These are phyloP conservation scores for Hortiboletus campestris DNA, from an alignment of 768 basidiomycete genomes.

Conservation along the genomic window DNA sequence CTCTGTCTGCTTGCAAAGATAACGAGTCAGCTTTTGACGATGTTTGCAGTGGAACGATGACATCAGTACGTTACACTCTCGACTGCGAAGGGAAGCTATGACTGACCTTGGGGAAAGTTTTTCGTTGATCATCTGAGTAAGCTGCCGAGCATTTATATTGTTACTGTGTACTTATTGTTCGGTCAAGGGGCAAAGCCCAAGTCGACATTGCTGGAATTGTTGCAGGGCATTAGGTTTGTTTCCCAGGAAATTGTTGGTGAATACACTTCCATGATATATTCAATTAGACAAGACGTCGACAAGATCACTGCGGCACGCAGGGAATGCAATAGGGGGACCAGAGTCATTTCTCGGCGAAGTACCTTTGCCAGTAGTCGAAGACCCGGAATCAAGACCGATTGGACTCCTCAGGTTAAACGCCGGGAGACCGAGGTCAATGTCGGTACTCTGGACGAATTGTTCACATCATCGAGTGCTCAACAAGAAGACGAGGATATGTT, in stretches of 20 bases:
- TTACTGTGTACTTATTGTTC: background rate
- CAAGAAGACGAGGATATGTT: background rate
- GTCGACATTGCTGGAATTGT: slow-evolving; percentile 24
- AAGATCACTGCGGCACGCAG: slow-evolving; percentile 15
- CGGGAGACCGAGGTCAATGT: slow-evolving; percentile 12
- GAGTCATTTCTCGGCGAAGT: slow-evolving; percentile 8
- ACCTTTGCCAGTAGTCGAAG: slow-evolving; percentile 8
- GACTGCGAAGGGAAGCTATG: background rate
- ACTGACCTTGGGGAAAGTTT: slow-evolving; percentile 20
- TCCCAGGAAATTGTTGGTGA: background rate
- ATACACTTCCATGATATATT: background rate
- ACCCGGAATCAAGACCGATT: background rate
- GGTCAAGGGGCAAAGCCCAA: slow-evolving; percentile 18
- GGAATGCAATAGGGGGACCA: slow-evolving; percentile 3
- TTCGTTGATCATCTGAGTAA: slow-evolving; percentile 29
- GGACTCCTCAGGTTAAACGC: slow-evolving; percentile 8
- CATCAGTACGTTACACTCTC: slow-evolving; percentile 10
- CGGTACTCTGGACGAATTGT: slow-evolving; percentile 1
- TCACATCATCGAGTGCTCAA: background rate
- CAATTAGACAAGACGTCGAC: slow-evolving; percentile 16
- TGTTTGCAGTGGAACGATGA: slow-evolving; percentile 16
- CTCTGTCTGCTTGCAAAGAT: slow-evolving; percentile 31
- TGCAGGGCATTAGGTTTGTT: slow-evolving; percentile 25
- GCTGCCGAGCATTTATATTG: background rate
- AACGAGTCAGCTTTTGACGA: slow-evolving; percentile 25